phyloP scores from a whole-genome alignment of 2,329 filamentous ascomycete species.

The Rhynchosporium secalis region DNA sequence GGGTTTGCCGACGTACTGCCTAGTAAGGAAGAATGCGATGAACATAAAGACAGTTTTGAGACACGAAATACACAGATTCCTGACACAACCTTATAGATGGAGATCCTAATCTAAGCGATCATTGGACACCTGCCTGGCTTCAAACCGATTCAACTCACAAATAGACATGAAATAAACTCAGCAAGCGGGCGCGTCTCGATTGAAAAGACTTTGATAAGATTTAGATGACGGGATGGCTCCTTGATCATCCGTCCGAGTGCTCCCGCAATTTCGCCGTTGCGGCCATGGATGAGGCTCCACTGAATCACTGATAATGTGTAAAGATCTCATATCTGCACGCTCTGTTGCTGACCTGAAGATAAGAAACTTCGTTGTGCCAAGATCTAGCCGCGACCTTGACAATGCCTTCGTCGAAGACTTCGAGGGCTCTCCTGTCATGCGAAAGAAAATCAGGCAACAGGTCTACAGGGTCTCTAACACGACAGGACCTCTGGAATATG shows the following conservation, averaged over 20 bases:
- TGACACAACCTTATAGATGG: too few relatives aligned
- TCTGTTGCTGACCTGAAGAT: not conserved
- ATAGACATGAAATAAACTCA: too few relatives aligned
- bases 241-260: not conserved
- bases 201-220: not conserved
- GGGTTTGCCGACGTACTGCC: not conserved
- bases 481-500: too few relatives aligned
- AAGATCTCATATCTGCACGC: not conserved
- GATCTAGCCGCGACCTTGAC: not conserved
- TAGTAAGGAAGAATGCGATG: not conserved
- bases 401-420: not conserved
- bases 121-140: too few relatives aligned
- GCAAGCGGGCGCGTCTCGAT: too few relatives aligned
- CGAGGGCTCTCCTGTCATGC: not conserved
- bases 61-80: not conserved
- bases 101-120: too few relatives aligned
- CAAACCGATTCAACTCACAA: too few relatives aligned
- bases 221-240: not conserved
- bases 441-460: too few relatives aligned
- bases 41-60: not conserved
- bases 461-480: too few relatives aligned
- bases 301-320: not conserved
- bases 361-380: not conserved
- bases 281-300: not conserved
- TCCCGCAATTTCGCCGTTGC: not conserved